These are phyloP conservation scores for Galerina marginata DNA, from an alignment of 768 basidiomycete species.

Conservation along the genomic window DNA sequence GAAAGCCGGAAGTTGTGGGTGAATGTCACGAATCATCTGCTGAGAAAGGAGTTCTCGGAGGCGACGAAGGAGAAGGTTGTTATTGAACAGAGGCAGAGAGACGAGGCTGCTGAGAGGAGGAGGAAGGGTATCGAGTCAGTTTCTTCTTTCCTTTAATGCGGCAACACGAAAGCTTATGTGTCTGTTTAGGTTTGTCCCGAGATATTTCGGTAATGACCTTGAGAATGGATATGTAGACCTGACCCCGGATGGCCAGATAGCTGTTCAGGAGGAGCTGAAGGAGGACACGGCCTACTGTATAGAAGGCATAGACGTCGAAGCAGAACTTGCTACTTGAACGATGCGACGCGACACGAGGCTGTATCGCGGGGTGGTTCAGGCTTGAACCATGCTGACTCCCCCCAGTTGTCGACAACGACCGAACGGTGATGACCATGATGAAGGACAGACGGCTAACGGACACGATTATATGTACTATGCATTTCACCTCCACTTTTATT, in stretches of 20 bases:
- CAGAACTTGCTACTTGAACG: slow-evolving; percentile 3
- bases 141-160: slow-evolving; percentile 22
- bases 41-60: slow-evolving; percentile 87
- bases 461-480: too few species aligned
- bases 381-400: too few species aligned
- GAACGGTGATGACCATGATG: too few species aligned
- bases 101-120: slow-evolving; percentile 87
- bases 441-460: too few species aligned
- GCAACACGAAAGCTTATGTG: neutral
- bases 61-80: slow-evolving; percentile 90
- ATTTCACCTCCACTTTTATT: too few species aligned
- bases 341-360: too few species aligned
- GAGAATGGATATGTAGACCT: slow-evolving; percentile 70
- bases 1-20: slow-evolving; percentile 94
- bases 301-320: slow-evolving; percentile 28
- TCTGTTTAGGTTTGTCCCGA: slow-evolving; percentile 65
- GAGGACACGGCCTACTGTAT: slow-evolving; percentile 39
- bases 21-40: slow-evolving; percentile 71
- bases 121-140: slow-evolving; percentile 76
- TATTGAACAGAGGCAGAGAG: slow-evolving; percentile 94
- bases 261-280: slow-evolving; percentile 75
- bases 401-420: too few species aligned
- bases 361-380: too few species aligned
- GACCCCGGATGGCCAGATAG: slow-evolving; percentile 70
- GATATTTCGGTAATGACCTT: slow-evolving; percentile 76